phyloP scores from a whole-genome alignment of 495 filamentous ascomycete species.

The Penicillium angulare region DNA sequence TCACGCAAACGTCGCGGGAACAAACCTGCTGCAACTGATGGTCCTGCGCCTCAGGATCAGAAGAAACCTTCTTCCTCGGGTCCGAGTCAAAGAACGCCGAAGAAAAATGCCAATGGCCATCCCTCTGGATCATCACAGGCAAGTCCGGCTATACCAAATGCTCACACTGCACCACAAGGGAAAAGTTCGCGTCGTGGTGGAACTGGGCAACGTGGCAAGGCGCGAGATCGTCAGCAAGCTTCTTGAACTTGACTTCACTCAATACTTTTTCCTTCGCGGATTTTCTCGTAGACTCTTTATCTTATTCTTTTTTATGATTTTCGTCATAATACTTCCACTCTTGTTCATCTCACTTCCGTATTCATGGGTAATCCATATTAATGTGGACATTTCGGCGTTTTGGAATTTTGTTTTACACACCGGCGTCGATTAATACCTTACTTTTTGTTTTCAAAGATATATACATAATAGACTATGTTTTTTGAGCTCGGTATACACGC shows the following conservation, averaged over 20 bases:
- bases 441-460: background rate
- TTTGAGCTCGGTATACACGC: background rate
- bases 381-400: background rate
- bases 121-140: conserved; percentile 4
- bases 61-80: background rate
- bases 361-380: too few relatives aligned
- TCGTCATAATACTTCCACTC: background rate
- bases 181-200: conserved; percentile 22
- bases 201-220: conserved; percentile 10
- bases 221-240: conserved; percentile 11
- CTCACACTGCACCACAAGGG: background rate
- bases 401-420: background rate
- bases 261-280: background rate
- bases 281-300: background rate
- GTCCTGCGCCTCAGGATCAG: conserved; percentile 4
- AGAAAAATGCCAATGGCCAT: conserved; percentile 12
- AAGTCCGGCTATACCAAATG: conserved; percentile 1
- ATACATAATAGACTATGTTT: background rate
- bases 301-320: background rate
- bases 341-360: background rate
- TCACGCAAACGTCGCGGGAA: conserved; percentile 34
- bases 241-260: background rate
- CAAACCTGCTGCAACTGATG: conserved; percentile 8
- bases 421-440: background rate
- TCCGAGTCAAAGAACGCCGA: conserved; percentile 4